Base-by-base conservation (phyloP, 192 early-diverging fungal species). In the Coemansia sp. region DNA sequence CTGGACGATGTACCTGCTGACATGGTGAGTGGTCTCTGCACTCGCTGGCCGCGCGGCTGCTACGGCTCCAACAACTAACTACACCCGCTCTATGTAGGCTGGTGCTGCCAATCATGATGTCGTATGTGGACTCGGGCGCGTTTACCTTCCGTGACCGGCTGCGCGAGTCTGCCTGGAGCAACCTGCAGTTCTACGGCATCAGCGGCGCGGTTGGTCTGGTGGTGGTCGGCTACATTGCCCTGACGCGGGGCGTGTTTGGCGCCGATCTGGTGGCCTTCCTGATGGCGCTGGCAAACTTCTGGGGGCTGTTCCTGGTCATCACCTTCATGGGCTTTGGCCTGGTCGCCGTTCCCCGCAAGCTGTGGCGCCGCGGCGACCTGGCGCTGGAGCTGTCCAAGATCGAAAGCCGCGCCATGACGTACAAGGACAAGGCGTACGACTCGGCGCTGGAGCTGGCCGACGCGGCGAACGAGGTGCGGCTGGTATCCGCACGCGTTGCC, bases 261-360 rank as follows among this genome's bases (percentile, higher is more conserved):
- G 52, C 67, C 10, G 77, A 71, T 44, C 60, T 97, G 17, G 72
- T 87, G 21, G 84, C 83, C 2, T 87, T 91, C 49, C 75, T 92
- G 21, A 98, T 98, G 85, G 92, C 95, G 0, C 83, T 87, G 40
- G 87, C 90, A 30, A 98, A 98, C 73, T 92, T 90, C 53, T 98
- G 89, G 87, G 95, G 95, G 34, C 79, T 98, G 26, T 65, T 93
- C 20, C 83, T 95, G 14, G 83, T 90, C 23, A 88, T 92, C 42
- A 79, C 91, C 2, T 88, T 96, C 64, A 86, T 98, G 84, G 91
- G 93, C 15, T 93, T 93, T 67, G 95, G 95, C 0, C 74, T 96
- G 43, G 92, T 98, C 0, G 85, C 91, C 27, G 78, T 98, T 29
- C 95, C 95, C 17, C 82, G 93, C 39, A 68, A 79, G 53, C 75